phyloP scores from a whole-genome alignment of 345 rosid genomes.

The Raphanus sativus region DNA sequence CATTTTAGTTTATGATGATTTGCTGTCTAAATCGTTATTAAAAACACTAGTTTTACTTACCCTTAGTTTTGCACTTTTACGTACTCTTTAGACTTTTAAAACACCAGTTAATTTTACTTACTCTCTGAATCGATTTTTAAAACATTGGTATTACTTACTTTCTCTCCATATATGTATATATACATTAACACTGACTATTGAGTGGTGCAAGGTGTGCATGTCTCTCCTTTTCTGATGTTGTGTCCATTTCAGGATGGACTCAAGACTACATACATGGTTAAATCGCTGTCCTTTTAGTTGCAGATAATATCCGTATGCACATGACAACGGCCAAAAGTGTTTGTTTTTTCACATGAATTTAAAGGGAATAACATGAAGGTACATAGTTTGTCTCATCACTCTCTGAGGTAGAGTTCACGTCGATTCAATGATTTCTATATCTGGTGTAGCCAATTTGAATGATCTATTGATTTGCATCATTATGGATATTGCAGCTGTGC shows the following conservation, averaged over 20 bases:
- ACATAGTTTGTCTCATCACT: conserved; percentile 33
- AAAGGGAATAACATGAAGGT: conserved; percentile 37
- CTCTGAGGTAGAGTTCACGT: conserved; percentile 1
- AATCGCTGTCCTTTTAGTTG: conserved; percentile 16
- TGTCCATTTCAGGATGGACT: conserved; percentile 24
- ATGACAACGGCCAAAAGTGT: conserved; percentile 13
- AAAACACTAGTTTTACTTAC: too few relatives aligned
- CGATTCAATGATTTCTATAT: conserved; percentile 12
- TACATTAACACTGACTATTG: neutral
- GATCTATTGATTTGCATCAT: neutral
- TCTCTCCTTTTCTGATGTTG: conserved; percentile 25
- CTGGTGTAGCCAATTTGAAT: conserved; percentile 11
- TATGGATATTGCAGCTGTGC: neutral
- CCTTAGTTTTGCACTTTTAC: too few relatives aligned
- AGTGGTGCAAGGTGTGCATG: conserved; percentile 9
- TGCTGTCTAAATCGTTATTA: too few relatives aligned
- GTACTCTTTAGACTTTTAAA: too few relatives aligned
- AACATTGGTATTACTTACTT: neutral
- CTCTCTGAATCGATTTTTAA: neutral
- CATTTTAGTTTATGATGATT: too few relatives aligned
- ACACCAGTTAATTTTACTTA: too few relatives aligned
- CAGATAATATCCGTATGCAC: conserved; percentile 20
- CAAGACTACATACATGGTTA: neutral
- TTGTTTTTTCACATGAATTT: conserved; percentile 15
- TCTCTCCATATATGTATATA: neutral